Evolutionary conservation across 208 protist species (phyloP).

Genomic region (Spongospora subterranea): DNA sequence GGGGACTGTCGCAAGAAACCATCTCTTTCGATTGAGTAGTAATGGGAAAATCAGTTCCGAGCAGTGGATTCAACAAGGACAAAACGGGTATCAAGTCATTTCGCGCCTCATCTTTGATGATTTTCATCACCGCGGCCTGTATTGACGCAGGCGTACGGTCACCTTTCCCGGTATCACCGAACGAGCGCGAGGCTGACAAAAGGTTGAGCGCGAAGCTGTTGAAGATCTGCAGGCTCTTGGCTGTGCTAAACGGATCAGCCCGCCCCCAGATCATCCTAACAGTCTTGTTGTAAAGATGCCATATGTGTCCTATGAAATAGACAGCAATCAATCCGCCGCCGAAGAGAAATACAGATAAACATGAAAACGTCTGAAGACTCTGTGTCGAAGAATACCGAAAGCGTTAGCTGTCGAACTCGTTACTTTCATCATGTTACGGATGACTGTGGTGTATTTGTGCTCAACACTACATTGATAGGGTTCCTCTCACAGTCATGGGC

Average conservation of each 20-base stretch:
- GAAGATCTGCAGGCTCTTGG: background rate
- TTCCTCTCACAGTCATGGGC: no score
- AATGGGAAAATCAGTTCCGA: background rate
- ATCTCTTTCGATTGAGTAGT: background rate
- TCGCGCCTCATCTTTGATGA: background rate
- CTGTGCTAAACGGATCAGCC: conserved; percentile 35
- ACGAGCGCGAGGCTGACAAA: background rate
- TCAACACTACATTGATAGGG: no score
- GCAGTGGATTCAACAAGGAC: background rate
- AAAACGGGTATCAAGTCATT: background rate
- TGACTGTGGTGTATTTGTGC: no score
- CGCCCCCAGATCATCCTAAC: background rate
- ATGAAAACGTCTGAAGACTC: no score
- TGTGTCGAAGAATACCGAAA: no score
- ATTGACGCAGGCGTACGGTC: background rate
- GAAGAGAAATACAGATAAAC: background rate
- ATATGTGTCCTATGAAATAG: background rate
- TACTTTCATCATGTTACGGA: no score
- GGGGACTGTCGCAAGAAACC: background rate
- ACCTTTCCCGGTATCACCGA: background rate
- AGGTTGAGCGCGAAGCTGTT: background rate
- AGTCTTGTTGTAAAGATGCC: background rate
- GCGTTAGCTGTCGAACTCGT: no score
- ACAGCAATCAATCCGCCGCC: background rate
- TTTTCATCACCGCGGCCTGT: background rate